phyloP scores from a whole-genome alignment of 129 eudicot species.

The Artemisia argyi region DNA sequence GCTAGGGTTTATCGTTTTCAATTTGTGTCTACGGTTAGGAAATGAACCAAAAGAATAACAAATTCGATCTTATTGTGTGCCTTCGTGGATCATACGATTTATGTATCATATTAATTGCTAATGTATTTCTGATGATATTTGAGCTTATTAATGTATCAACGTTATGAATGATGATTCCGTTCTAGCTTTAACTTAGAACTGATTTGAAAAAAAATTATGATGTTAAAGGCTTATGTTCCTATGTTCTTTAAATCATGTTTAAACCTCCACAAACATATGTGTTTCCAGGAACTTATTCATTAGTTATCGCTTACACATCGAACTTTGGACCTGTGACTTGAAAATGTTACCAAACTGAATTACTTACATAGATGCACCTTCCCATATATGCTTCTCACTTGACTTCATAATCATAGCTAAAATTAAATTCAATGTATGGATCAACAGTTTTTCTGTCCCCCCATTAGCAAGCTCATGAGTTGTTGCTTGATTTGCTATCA shows the following conservation, averaged over 20 bases:
- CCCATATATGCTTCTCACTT: too few species aligned
- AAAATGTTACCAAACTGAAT: too few species aligned
- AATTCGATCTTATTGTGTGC: constrained; percentile 10
- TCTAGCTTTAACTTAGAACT: too few species aligned
- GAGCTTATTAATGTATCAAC: constrained; percentile 9
- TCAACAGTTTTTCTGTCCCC: too few species aligned
- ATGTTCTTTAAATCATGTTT: constrained; percentile 16
- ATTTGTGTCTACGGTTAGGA: neutral
- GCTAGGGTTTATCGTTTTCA: neutral
- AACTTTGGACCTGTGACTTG: too few species aligned
- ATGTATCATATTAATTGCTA: constrained; percentile 13
- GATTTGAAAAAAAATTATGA: neutral
- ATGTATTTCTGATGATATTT: neutral
- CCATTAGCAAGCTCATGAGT: too few species aligned
- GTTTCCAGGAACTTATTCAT: too few species aligned
- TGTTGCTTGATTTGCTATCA: too few species aligned
- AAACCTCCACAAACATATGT: neutral
- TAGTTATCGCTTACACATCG: too few species aligned
- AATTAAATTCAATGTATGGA: too few species aligned
- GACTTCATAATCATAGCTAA: too few species aligned
- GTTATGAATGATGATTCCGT: neutral
- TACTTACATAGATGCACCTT: too few species aligned
- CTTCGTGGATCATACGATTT: constrained; percentile 7
- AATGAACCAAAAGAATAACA: constrained; percentile 15
- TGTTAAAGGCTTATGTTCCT: constrained; percentile 4